A percentile compares a stretch with the other conserved stretches of the same genome.
These are phyloP conservation scores for Wallacemonas sp. DNA, from an alignment of 208 protist species.

Conservation along the genomic window DNA sequence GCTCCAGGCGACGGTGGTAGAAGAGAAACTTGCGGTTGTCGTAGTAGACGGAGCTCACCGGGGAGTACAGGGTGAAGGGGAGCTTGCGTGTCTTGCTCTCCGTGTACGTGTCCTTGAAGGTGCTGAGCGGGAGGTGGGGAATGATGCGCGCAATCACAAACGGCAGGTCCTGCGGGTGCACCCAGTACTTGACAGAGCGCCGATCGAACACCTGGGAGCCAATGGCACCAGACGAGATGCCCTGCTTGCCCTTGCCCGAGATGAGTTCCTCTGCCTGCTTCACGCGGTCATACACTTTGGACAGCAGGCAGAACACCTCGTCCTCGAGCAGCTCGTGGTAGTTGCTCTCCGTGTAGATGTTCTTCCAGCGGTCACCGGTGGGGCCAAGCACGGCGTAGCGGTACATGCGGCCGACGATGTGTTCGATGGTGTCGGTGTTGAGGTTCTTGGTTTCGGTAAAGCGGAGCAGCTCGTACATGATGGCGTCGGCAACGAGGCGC, in stretches of 20 bases:
- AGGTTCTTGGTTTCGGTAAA: slow-evolving; percentile 86
- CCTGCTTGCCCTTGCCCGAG: slow-evolving; percentile 47
- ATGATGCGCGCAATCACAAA: slow-evolving; percentile 91
- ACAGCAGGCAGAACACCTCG: slow-evolving; percentile 73
- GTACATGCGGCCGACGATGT: slow-evolving; percentile 87
- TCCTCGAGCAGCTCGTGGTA: slow-evolving; percentile 63
- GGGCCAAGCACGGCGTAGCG: slow-evolving; percentile 83
- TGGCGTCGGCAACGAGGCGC: slow-evolving; percentile 63
- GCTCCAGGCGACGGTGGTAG: slow-evolving; percentile 84
- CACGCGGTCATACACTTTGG: slow-evolving; percentile 78
- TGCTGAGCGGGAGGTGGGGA: slow-evolving; percentile 82
- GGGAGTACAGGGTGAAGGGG: slow-evolving; percentile 73
- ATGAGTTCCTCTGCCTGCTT: slow-evolving; percentile 67
- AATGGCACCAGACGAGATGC: slow-evolving; percentile 56
- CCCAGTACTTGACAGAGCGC: slow-evolving; percentile 89
- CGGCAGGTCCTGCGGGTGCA: slow-evolving; percentile 85
- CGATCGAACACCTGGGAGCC: slow-evolving; percentile 89
- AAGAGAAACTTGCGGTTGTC: slow-evolving; percentile 88
- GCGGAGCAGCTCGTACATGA: slow-evolving; percentile 79
- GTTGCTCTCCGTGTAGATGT: slow-evolving; percentile 61
- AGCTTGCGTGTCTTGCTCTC: slow-evolving; percentile 50
- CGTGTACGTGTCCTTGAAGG: slow-evolving; percentile 83
- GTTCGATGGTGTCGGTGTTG: slow-evolving; percentile 86
- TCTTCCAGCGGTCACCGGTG: slow-evolving; percentile 81
- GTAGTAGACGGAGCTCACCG: slow-evolving; percentile 88